Evolutionary conservation across 148 eudicot species (phyloP).

Genomic region (Nepenthes gracilis): DNA sequence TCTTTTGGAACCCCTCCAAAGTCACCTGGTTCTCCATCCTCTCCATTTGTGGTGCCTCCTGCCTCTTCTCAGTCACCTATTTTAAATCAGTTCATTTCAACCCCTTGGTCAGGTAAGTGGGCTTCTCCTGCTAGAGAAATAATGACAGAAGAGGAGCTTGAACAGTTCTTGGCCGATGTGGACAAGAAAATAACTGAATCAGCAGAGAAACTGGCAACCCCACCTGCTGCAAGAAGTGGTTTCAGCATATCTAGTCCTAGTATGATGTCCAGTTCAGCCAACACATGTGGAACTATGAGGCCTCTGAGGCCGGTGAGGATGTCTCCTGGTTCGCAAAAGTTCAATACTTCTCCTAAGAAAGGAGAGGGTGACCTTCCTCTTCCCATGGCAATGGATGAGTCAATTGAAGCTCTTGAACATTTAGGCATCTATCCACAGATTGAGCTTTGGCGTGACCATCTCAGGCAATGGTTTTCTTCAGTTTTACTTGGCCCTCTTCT

Average conservation of each 20-base stretch:
- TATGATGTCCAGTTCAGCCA: conserved; percentile 42
- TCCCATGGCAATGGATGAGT: conserved; percentile 96
- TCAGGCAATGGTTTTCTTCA: conserved; percentile 95
- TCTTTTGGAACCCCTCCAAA: conserved; percentile 48
- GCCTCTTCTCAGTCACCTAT: conserved; percentile 46
- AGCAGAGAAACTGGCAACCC: conserved; percentile 71
- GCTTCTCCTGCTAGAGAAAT: conserved; percentile 59
- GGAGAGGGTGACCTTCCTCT: conserved; percentile 85
- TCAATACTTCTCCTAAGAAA: conserved; percentile 83
- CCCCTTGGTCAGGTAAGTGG: conserved; percentile 84
- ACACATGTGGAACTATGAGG: conserved; percentile 73
- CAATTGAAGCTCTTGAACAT: conserved; percentile 66
- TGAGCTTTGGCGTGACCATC: conserved; percentile 84
- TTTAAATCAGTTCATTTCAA: conserved; percentile 33
- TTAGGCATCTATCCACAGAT: conserved; percentile 79
- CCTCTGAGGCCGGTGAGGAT: conserved; percentile 86
- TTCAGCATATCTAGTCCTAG: conserved; percentile 61
- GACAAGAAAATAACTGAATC: conserved; percentile 71
- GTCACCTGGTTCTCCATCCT: conserved; percentile 54
- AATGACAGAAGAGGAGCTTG: conserved; percentile 69
- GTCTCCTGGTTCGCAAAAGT: conserved; percentile 95
- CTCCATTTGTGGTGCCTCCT: conserved; percentile 44
- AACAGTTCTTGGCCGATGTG: conserved; percentile 66
- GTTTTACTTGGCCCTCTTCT: conserved; percentile 68
- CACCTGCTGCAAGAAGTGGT: conserved; percentile 52